A percentile compares a stretch with the other conserved stretches of the same genome.
Conservation (phyloP, 176 grass and related monocot species). For the Otatea glauca region DNA sequence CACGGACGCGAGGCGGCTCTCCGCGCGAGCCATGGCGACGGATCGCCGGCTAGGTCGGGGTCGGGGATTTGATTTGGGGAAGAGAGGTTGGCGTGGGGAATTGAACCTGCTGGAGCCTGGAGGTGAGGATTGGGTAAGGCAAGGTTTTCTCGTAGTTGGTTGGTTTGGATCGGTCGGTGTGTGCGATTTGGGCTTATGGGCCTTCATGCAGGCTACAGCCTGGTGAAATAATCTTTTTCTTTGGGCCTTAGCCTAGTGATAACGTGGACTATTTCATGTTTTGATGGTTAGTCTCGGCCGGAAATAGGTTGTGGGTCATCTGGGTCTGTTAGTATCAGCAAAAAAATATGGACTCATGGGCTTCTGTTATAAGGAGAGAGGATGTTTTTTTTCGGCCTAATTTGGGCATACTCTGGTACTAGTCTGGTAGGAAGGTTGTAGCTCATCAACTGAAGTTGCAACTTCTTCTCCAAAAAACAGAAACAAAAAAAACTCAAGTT, state of each 20-base stretch:
- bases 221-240: background rate
- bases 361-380: background rate
- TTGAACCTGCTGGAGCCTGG: background rate
- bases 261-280: background rate
- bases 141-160: constrained; percentile 25
- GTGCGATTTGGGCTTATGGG: background rate
- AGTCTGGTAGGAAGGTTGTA: background rate
- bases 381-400: background rate
- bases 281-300: background rate
- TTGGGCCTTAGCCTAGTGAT: background rate
- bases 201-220: background rate
- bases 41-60: constrained; percentile 38
- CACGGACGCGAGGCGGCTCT: constrained; percentile 66
- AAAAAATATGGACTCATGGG: background rate
- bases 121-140: background rate
- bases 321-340: background rate
- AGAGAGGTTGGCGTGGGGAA: constrained; percentile 14
- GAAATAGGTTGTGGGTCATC: background rate
- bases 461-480: too few species aligned
- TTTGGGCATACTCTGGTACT: background rate
- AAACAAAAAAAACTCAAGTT: too few species aligned
- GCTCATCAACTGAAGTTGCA: background rate
- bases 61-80: constrained; percentile 16
- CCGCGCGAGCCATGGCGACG: constrained; percentile 51
- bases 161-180: background rate